phyloP scores from a whole-genome alignment of 2,329 filamentous ascomycete species.

The Lasiodiplodia theobromae region DNA sequence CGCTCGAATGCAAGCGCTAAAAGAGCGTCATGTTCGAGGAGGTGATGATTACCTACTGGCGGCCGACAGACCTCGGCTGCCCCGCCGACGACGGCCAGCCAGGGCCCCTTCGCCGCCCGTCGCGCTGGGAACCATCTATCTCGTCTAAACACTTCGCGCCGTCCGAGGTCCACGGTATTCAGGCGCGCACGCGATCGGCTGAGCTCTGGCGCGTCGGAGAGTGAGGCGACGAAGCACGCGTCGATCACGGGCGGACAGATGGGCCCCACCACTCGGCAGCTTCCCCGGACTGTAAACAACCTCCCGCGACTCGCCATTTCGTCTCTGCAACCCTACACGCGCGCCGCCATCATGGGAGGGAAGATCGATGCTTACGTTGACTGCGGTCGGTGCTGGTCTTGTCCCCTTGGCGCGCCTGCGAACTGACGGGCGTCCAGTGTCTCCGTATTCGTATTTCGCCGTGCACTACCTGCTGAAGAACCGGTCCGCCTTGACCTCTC shows the following conservation, averaged over 20 bases:
- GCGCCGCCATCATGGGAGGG: slow-evolving; percentile 58
- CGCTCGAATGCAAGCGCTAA: no score
- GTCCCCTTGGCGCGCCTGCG: not conserved
- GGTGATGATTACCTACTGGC: slow-evolving; percentile 11
- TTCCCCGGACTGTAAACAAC: not conserved
- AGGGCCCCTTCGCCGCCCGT: not conserved
- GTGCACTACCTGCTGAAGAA: slow-evolving; percentile 67
- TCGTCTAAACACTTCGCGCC: no score
- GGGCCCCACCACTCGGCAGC: slow-evolving; percentile 3
- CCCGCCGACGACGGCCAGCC: not conserved
- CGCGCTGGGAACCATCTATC: no score
- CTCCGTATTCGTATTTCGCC: slow-evolving; percentile 62
- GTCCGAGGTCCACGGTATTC: not conserved
- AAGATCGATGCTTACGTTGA: slow-evolving; percentile 73
- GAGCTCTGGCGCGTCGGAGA: not conserved
- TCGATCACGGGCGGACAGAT: not conserved
- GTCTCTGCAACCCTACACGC: no score
- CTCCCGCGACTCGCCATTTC: not conserved
- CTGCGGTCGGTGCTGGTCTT: slow-evolving; percentile 60
- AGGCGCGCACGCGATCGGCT: not conserved
- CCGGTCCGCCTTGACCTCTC: slow-evolving; percentile 59
- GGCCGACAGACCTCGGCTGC: slow-evolving; percentile 8
- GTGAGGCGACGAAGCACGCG: not conserved
- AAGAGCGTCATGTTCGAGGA: no score
- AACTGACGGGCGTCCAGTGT: slow-evolving; percentile 59